Conservation (phyloP, 345 rosid species). For the Lepidium africanum region DNA sequence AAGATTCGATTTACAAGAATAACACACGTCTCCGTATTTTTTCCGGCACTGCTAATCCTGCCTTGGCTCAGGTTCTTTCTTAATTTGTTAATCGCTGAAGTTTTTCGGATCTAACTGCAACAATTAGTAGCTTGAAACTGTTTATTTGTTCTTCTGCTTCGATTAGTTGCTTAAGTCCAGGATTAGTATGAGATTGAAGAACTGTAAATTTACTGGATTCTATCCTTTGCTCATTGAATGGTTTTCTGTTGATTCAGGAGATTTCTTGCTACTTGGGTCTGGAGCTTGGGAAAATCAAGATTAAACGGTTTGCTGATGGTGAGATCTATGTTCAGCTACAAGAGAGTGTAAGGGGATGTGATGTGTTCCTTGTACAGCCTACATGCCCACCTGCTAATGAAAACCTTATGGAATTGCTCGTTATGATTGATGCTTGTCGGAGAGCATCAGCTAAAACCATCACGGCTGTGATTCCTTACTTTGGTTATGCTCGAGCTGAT, state of each 20-base stretch:
- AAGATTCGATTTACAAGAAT: slow-evolving; percentile 29
- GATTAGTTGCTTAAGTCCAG: not conserved
- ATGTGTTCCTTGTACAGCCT: slow-evolving; percentile 91
- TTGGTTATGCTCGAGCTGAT: slow-evolving; percentile 97
- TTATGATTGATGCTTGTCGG: slow-evolving; percentile 97
- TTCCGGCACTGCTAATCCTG: slow-evolving; percentile 89
- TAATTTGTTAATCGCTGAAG: not conserved
- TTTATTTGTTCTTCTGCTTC: not conserved
- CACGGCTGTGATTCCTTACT: slow-evolving; percentile 93
- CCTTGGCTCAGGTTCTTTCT: slow-evolving; percentile 69
- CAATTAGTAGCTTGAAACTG: not conserved
- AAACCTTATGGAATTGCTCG: slow-evolving; percentile 92
- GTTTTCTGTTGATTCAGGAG: slow-evolving; percentile 41
- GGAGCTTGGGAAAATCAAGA: slow-evolving; percentile 87
- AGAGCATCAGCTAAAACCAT: slow-evolving; percentile 91
- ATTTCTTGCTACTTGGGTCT: slow-evolving; percentile 92
- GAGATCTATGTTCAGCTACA: slow-evolving; percentile 94
- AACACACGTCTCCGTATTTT: slow-evolving; percentile 79
- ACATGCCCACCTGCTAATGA: slow-evolving; percentile 98
- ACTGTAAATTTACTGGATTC: not conserved
- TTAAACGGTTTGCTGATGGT: slow-evolving; percentile 91
- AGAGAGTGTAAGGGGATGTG: slow-evolving; percentile 99
- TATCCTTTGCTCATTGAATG: not conserved
- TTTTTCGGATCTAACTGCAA: not conserved
- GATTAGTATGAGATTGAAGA: not conserved